Percentiles rank a stretch among this genome's conserved stretches.
phyloP scores from a whole-genome alignment of 2,329 filamentous ascomycete genomes.

The Fusarium buharicum region DNA sequence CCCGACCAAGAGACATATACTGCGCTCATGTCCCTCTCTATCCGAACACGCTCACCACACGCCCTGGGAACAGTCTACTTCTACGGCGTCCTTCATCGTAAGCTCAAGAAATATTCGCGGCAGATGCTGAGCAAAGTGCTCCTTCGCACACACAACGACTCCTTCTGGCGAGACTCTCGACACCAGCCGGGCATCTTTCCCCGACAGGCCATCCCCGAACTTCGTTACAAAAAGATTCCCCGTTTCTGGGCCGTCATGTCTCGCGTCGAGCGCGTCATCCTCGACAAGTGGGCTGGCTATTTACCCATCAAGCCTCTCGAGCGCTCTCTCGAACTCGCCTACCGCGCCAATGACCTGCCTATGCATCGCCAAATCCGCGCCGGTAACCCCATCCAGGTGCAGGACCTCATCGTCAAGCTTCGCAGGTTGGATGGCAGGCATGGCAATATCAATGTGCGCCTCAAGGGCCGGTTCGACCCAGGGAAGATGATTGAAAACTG shows the following conservation, averaged over 20 bases:
- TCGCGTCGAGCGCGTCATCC: constrained; percentile 47
- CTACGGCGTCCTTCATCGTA: constrained; percentile 48
- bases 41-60: constrained; percentile 46
- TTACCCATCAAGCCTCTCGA: constrained; percentile 45
- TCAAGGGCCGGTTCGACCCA: constrained; percentile 41
- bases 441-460: constrained; percentile 37
- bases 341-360: constrained; percentile 43
- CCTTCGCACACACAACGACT: constrained; percentile 36
- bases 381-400: constrained; percentile 18
- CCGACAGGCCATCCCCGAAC: constrained; percentile 36
- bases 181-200: constrained; percentile 47
- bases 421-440: constrained; percentile 28
- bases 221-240: constrained; percentile 36
- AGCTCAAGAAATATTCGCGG: constrained; percentile 44
- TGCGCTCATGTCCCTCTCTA: constrained; percentile 53
- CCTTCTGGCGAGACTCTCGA: constrained; percentile 43
- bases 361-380: constrained; percentile 39
- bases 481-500: constrained; percentile 35
- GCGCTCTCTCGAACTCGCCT: constrained; percentile 42
- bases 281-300: constrained; percentile 45
- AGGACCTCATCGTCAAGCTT: constrained; percentile 37
- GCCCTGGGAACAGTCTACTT: constrained; percentile 49
- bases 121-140: constrained; percentile 43
- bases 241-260: constrained; percentile 40
- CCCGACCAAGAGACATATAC: constrained; percentile 51